Conservation (phyloP, 345 rosid species). For the Turritis glabra region DNA sequence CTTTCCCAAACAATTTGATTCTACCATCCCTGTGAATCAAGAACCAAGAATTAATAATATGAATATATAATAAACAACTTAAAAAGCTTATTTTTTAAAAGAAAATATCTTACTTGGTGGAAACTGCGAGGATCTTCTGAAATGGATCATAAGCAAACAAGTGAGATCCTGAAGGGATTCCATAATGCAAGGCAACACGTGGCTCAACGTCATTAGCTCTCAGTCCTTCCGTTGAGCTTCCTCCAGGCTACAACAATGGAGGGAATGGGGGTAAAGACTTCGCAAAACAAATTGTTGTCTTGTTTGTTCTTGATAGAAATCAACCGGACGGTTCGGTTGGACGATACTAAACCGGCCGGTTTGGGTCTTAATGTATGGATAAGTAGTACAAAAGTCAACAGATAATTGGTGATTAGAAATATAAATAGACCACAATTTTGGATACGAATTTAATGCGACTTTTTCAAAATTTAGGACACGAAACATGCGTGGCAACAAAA, state of each 20-base stretch:
- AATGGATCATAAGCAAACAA: conserved; percentile 66
- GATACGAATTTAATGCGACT: conserved; percentile 1
- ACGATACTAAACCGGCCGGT: background rate
- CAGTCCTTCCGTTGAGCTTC: conserved; percentile 51
- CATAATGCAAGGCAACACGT: conserved; percentile 69
- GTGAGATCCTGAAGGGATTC: conserved; percentile 72
- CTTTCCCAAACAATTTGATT: conserved; percentile 76
- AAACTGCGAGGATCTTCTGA: conserved; percentile 72
- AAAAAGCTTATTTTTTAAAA: background rate
- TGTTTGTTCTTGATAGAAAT: background rate
- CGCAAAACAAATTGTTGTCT: background rate
- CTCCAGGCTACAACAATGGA: conserved; percentile 61
- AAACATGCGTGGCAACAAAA: conserved; percentile 24
- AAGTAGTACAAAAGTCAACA: conserved; percentile 21
- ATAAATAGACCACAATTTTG: background rate
- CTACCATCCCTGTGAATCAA: conserved; percentile 66
- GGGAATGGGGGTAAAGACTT: background rate
- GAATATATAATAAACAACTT: background rate
- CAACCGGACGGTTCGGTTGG: conserved; percentile 18
- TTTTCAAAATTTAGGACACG: conserved; percentile 27
- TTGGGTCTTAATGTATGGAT: conserved; percentile 1
- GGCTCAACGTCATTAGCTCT: conserved; percentile 82
- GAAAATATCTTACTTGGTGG: conserved; percentile 56
- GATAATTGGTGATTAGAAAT: background rate
- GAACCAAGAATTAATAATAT: background rate